Evolutionary conservation across 371 early-diverging fungal species (phyloP), one percentile per base, ranked within the genome.

Genomic region (Blakeslea trispora): DNA sequence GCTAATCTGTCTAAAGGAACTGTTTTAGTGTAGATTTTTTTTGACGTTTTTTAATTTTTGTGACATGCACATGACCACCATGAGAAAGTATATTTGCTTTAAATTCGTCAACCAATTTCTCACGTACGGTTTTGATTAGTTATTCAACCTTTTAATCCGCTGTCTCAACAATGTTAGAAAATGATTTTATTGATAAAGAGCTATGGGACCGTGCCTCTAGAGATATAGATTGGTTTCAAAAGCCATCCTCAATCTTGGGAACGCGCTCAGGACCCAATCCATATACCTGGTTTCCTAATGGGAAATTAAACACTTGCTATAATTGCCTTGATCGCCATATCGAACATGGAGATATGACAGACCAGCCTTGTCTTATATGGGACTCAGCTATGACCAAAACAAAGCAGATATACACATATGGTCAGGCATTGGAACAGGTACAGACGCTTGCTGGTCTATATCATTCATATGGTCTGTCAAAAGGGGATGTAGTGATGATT

Each of bases 261-360:
- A 21, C 41, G 13, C 63, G 53, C 21, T 31, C 49, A 0, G 57
- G 60, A 5, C 63, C 67, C 9, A 71, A 75, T 47, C 73, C 75
- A 0, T 81, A 78, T 39, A 60, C 68, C 17, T 89, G 90, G 90
- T 89, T 88, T 71, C 83, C 82, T 23, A 83, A 81, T 34, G 90
- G 87, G 7, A 63, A 72, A 48, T 72, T 98, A 50, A 98, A 98
- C 75, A 92, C 92, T 3, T 88, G 93, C 66, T 93, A 91, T 76
- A 98, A 97, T 67, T 90, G 91, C 55, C 76, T 98, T 15, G 99
- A 97, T 71, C 88, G 97, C 19, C 94, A 96, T 67, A 87, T 89
- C 18, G 24, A 28, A 28, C 28, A 22, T 14, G 21, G 18, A 1
- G 17, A 9, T 11, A 10, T 50, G 15, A 61, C 57, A 9, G 55